Conservation (phyloP, 1,139 yeast species). For the Yamadazyma dushanensis region DNA sequence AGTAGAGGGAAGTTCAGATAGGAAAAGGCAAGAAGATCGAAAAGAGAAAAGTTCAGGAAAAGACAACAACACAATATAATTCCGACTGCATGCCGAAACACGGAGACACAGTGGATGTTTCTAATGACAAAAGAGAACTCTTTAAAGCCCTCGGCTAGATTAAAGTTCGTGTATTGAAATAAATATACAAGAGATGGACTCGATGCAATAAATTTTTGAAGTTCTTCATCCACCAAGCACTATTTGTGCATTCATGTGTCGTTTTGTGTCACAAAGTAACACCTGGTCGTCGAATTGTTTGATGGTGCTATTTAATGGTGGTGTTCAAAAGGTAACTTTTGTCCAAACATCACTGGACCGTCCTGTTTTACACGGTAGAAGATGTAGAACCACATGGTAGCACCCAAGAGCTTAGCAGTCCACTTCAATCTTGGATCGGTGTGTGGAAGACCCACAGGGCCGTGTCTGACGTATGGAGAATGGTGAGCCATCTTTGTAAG, state of each 20-base stretch:
- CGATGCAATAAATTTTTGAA: no score
- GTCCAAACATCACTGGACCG: constrained; percentile 58
- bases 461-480: constrained; percentile 51
- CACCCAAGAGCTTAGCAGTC: constrained; percentile 68
- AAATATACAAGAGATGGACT: no score
- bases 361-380: constrained; percentile 77
- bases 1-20: constrained; percentile 7
- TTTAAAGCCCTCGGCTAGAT: no score
- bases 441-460: constrained; percentile 53
- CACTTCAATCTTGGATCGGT: constrained; percentile 55
- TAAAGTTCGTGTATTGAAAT: no score
- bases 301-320: constrained; percentile 23
- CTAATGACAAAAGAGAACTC: no score
- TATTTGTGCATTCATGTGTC: no score
- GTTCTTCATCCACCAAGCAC: no score
- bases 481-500: constrained; percentile 21
- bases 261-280: no score
- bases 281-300: no score
- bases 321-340: constrained; percentile 44
- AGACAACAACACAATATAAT: no score
- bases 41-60: no score
- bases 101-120: not conserved
- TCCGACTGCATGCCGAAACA: no score
- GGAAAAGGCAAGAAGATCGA: not conserved
- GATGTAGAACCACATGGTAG: constrained; percentile 87